phyloP scores from a whole-genome alignment of 345 rosid species.

The Ceriops decandra region DNA sequence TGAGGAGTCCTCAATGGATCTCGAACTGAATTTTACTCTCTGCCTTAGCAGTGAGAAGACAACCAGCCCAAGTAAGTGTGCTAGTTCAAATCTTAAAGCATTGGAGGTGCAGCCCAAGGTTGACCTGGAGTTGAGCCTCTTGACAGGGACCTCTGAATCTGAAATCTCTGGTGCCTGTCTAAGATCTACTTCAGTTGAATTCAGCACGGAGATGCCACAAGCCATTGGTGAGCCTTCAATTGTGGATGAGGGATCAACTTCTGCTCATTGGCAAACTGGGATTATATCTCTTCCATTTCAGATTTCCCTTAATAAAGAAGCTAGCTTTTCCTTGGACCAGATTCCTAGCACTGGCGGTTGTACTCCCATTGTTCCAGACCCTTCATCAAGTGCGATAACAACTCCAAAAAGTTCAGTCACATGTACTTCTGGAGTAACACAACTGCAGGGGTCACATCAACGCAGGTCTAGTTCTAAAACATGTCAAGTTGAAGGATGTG shows the following conservation, averaged over 20 bases:
- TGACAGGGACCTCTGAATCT: constrained; percentile 61
- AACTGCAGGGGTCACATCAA: constrained; percentile 50
- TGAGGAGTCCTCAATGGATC: constrained; percentile 79
- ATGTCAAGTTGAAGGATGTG: constrained; percentile 94
- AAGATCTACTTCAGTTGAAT: constrained; percentile 32
- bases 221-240: constrained; percentile 25
- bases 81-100: constrained; percentile 31
- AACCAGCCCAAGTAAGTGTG: constrained; percentile 35
- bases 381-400: constrained; percentile 59
- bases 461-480: constrained; percentile 56
- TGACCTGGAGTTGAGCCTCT: constrained; percentile 79
- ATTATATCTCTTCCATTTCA: constrained; percentile 35
- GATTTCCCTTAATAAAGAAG: constrained; percentile 35
- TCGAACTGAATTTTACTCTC: constrained; percentile 72
- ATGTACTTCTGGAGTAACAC: constrained; percentile 72
- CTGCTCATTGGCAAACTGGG: constrained; percentile 39
- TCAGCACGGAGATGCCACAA: constrained; percentile 38
- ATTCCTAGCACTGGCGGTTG: constrained; percentile 36
- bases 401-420: constrained; percentile 73
- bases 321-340: constrained; percentile 41
- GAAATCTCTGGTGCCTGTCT: constrained; percentile 53
- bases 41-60: constrained; percentile 69
- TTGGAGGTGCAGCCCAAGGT: constrained; percentile 41
- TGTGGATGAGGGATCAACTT: constrained; percentile 47
- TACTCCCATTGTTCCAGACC: constrained; percentile 41